Percentiles rank a stretch among this genome's conserved stretches.
phyloP scores from a whole-genome alignment of 805 yeast species.

The Middelhovenomyces tepae region DNA sequence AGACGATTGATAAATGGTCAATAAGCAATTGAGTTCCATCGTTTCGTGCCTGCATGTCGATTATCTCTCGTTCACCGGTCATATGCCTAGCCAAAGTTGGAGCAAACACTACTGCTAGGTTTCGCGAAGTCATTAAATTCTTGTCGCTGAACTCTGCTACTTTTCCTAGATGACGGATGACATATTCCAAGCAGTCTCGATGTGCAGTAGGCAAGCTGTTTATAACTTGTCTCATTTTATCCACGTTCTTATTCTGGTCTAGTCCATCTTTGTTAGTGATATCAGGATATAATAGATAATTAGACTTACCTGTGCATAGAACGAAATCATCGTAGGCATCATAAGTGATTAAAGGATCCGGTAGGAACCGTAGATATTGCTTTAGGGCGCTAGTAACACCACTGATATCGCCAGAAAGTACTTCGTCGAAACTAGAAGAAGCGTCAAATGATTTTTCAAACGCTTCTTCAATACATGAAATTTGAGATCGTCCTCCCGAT shows the following conservation, averaged over 20 bases:
- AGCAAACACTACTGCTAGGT: slow-evolving; percentile 86
- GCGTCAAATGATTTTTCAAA: slow-evolving; percentile 27
- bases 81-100: slow-evolving; percentile 81
- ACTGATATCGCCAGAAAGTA: slow-evolving; percentile 59
- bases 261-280: too few species aligned
- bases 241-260: slow-evolving; percentile 17
- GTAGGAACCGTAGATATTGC: slow-evolving; percentile 74
- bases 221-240: slow-evolving; percentile 39
- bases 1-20: slow-evolving; percentile 19
- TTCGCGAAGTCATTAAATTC: slow-evolving; percentile 77
- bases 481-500: slow-evolving; percentile 71
- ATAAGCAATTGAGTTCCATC: slow-evolving; percentile 65
- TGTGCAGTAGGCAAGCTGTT: slow-evolving; percentile 60
- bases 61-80: slow-evolving; percentile 71
- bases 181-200: slow-evolving; percentile 41
- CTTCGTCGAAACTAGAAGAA: slow-evolving; percentile 28
- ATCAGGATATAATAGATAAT: too few species aligned
- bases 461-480: slow-evolving; percentile 36
- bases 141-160: slow-evolving; percentile 44
- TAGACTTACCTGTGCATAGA: too few species aligned
- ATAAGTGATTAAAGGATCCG: slow-evolving; percentile 76
- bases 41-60: slow-evolving; percentile 75
- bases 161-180: slow-evolving; percentile 56
- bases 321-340: slow-evolving; percentile 60
- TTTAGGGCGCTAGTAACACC: slow-evolving; percentile 83